Evolutionary conservation across 768 basidiomycete genomes (phyloP).

Genomic region (Harrya chromipes): DNA sequence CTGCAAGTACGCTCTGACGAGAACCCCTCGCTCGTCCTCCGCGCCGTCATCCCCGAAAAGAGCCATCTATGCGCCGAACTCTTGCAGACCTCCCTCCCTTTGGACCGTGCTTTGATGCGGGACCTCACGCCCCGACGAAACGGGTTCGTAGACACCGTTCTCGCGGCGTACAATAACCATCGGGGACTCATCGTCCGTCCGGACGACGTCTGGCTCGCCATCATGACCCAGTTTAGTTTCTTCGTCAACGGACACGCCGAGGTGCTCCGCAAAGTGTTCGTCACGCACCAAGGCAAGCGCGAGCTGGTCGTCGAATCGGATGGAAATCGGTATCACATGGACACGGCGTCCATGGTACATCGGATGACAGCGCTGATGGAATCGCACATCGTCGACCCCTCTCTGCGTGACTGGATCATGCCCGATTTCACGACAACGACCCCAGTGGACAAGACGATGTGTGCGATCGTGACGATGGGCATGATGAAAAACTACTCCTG

Average conservation of each 20-base stretch:
- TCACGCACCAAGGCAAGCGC: constrained; percentile 23
- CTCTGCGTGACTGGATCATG: constrained; percentile 39
- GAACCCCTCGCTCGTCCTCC: constrained; percentile 18
- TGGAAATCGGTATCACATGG: constrained; percentile 22
- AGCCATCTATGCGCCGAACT: constrained; percentile 23
- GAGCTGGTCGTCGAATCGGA: constrained; percentile 25
- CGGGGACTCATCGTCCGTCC: constrained; percentile 42
- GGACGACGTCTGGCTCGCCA: constrained; percentile 46
- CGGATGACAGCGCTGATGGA: constrained; percentile 22
- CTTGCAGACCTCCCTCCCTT: constrained; percentile 29
- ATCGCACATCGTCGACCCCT: constrained; percentile 20
- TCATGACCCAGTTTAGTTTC: constrained; percentile 37
- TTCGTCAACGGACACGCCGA: constrained; percentile 39
- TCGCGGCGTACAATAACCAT: constrained; percentile 36
- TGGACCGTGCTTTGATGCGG: constrained; percentile 16
- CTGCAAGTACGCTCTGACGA: constrained; percentile 21
- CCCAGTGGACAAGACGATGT: constrained; percentile 34
- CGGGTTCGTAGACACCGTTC: constrained; percentile 36
- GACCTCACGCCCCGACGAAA: constrained; percentile 31
- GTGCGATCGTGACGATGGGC: constrained; percentile 42
- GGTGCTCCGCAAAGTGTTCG: constrained; percentile 31
- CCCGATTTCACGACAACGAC: constrained; percentile 47
- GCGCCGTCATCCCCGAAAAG: constrained; percentile 18
- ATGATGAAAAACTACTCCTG: constrained; percentile 46
- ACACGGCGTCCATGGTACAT: constrained; percentile 31